Base-by-base conservation (phyloP, 768 basidiomycete genomes). In the Auriscalpium vulgare region DNA sequence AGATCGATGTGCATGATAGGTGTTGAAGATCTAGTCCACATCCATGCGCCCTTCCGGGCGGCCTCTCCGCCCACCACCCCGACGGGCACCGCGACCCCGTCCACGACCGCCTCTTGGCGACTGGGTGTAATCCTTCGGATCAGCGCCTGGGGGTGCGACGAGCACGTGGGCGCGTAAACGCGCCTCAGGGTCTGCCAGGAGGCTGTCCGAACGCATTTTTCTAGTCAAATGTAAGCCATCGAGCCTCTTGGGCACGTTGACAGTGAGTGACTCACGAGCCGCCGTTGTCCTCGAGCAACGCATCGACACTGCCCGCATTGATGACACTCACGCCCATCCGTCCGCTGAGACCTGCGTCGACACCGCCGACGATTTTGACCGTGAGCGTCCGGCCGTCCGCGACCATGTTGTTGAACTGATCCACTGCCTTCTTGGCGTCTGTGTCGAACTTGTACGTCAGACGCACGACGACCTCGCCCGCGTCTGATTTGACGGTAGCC, bases 161-260 rank as follows among this genome's bases (percentile, higher is more conserved):
- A 60, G 56, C 23, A 62, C 55, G 40, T 60, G 59, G 8, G 61
- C 61, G 46, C 61, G 61, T 7, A 59, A 59, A 37, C 59, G 56
- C 1, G 59, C 61, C 23, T 62, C 61, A 19, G 61, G 51, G 40
- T 62, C 59, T 19, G 56, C 53, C 45, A 62, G 49, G 23, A 62
- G 57, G 49, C 61, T 59, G 29, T 62, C 61, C 10, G 61, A 62
- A 23, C 61, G 61, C 56, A 62, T 54, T 62, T 62, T 62, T 44
- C 59, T 62, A 46, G 38, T 40, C 29, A 19, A 3, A 3, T 13
- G 43, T 49, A 2, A 8, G 14, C 19, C 11, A 29, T 45, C 34
- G 35, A 7, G 34, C 17, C 8, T 43, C 17, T 37, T 13, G 44
- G 29, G 10, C 3, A 37, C 14, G 53, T 19, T 11, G 14, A 44